Conservation (phyloP, 345 rosid species). For the Camelina hispida region DNA sequence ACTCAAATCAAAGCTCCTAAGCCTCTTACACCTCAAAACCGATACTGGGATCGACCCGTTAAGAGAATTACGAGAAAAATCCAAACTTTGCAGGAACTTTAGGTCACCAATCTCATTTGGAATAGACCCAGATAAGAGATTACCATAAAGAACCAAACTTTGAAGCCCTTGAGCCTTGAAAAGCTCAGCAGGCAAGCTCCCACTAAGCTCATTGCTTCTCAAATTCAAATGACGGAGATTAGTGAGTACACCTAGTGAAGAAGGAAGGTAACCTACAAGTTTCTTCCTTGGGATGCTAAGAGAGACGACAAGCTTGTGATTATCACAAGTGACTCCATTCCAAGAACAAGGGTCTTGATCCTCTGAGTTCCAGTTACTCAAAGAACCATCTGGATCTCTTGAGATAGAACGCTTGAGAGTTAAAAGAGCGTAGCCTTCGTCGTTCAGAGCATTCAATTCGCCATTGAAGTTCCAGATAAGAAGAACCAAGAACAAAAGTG, state of each 20-base stretch:
- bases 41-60: conserved; percentile 74
- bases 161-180: conserved; percentile 73
- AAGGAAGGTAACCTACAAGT: conserved; percentile 76
- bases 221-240: conserved; percentile 82
- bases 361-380: conserved; percentile 78
- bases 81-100: conserved; percentile 67
- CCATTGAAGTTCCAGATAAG: conserved; percentile 45
- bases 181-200: conserved; percentile 73
- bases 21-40: conserved; percentile 72
- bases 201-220: conserved; percentile 74
- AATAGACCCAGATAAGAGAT: conserved; percentile 75
- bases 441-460: conserved; percentile 52
- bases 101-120: conserved; percentile 71
- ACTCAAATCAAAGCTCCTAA: conserved; percentile 69
- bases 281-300: conserved; percentile 85
- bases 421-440: conserved; percentile 75
- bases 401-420: conserved; percentile 65
- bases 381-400: conserved; percentile 77
- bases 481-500: conserved; percentile 40
- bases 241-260: conserved; percentile 75
- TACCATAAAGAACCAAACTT: conserved; percentile 90
- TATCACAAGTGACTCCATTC: conserved; percentile 92
- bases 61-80: conserved; percentile 82
- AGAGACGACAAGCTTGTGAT: conserved; percentile 65
- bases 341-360: conserved; percentile 82